A percentile compares a stretch with the other conserved stretches of the same genome.
Evolutionary conservation across 768 basidiomycete genomes (phyloP).

Genomic region (Exidia glandulosa): DNA sequence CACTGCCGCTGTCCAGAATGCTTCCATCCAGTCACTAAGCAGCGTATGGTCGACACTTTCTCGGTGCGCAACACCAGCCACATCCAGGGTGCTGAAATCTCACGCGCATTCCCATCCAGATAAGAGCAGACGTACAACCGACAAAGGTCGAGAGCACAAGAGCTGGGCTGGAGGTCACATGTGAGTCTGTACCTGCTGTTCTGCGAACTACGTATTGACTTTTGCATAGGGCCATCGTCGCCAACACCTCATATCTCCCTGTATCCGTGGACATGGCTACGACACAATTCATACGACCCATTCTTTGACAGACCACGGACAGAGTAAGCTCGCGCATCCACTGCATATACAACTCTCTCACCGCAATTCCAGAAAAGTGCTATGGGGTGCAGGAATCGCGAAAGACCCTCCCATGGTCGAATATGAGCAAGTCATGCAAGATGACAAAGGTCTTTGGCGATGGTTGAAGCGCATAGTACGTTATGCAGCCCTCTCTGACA

Average conservation of each 20-base stretch:
- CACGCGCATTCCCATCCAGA: constrained; percentile 30
- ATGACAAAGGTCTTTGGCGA: constrained; percentile 58
- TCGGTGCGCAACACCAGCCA: constrained; percentile 35
- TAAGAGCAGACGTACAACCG: constrained; percentile 65
- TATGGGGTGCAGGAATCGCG: constrained; percentile 75
- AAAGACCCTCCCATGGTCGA: constrained; percentile 62
- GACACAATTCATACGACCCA: constrained; percentile 71
- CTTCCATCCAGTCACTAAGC: constrained; percentile 82
- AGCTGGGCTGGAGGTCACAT: constrained; percentile 63
- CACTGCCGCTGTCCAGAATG: constrained; percentile 84
- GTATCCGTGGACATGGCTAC: constrained; percentile 84
- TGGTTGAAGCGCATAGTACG: constrained; percentile 76
- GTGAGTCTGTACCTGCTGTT: constrained; percentile 31
- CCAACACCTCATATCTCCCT: constrained; percentile 58
- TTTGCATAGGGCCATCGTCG: constrained; percentile 37
- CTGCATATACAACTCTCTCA: not conserved
- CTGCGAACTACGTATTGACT: constrained; percentile 1
- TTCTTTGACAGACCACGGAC: constrained; percentile 18
- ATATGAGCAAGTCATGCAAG: constrained; percentile 63
- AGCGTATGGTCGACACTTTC: constrained; percentile 79
- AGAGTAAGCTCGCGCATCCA: not conserved
- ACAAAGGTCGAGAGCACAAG: constrained; percentile 39
- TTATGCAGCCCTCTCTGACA: constrained; percentile 7
- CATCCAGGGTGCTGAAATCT: not conserved
- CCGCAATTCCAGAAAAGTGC: constrained; percentile 38